phyloP scores from a whole-genome alignment of 768 basidiomycete species.

The Kondoa malvinella region DNA sequence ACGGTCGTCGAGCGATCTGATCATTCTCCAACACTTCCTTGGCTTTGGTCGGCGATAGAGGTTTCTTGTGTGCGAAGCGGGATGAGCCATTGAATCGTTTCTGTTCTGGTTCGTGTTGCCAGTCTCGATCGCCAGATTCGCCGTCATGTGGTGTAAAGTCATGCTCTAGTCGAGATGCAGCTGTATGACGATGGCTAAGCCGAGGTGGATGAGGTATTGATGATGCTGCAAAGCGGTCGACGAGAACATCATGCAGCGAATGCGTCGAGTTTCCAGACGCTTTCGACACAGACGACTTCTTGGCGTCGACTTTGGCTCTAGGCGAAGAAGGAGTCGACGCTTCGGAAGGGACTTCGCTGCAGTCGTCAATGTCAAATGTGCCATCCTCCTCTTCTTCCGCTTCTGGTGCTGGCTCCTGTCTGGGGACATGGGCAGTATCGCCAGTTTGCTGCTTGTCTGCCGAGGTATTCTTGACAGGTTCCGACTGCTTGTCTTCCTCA shows the following conservation, averaged over 20 bases:
- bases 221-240: neutral
- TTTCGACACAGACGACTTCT: neutral
- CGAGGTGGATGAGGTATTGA: neutral
- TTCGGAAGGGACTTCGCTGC: conserved; percentile 25
- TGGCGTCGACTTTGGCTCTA: neutral
- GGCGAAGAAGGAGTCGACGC: neutral
- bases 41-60: neutral
- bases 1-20: neutral
- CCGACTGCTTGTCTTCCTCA: conserved; percentile 52
- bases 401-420: conserved; percentile 11
- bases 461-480: conserved; percentile 4
- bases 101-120: neutral
- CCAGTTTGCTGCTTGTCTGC: neutral
- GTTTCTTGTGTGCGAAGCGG: neutral
- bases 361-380: conserved; percentile 72
- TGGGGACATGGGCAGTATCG: conserved; percentile 4
- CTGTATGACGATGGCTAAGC: neutral
- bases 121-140: neutral
- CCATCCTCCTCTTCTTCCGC: conserved; percentile 29
- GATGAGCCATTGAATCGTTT: neutral
- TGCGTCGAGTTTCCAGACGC: neutral
- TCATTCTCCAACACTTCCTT: neutral
- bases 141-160: neutral
- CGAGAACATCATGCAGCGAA: neutral
- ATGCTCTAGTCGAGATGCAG: neutral